Percentiles rank a stretch among this genome's conserved stretches.
These are phyloP conservation scores for Coemansia sp. DNA, from an alignment of 192 early-diverging fungal species.

Conservation along the genomic window DNA sequence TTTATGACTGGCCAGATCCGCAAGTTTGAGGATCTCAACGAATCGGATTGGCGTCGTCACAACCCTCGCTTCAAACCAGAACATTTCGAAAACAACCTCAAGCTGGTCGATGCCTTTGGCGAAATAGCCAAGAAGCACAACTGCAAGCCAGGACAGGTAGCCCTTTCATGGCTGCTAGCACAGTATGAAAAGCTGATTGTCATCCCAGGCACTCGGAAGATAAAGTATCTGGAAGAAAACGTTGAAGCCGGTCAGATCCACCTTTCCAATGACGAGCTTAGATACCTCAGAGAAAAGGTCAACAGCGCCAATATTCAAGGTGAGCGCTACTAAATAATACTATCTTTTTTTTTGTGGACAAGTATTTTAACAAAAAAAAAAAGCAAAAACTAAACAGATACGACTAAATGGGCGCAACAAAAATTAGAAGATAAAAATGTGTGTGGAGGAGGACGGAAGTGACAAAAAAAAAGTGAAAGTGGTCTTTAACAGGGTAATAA, in stretches of 20 bases:
- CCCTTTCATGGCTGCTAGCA: constrained; percentile 66
- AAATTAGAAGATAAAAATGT: neutral
- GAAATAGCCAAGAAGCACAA: constrained; percentile 58
- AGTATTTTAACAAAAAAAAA: neutral
- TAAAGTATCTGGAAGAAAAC: constrained; percentile 52
- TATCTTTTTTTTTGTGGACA: neutral
- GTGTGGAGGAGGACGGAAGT: neutral
- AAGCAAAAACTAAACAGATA: neutral
- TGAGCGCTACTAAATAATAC: constrained; percentile 22
- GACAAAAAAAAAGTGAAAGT: no score
- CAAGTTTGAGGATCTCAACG: constrained; percentile 58
- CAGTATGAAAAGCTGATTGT: constrained; percentile 56
- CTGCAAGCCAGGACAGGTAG: constrained; percentile 57
- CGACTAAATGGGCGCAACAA: neutral
- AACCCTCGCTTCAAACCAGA: constrained; percentile 64
- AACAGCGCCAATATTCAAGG: constrained; percentile 35
- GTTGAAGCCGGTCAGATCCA: constrained; percentile 32
- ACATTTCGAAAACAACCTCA: constrained; percentile 61
- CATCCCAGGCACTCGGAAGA: constrained; percentile 63
- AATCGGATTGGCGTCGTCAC: constrained; percentile 58
- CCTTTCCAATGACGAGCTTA: constrained; percentile 32
- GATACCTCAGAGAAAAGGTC: constrained; percentile 25
- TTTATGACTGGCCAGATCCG: constrained; percentile 66
- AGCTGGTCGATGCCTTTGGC: constrained; percentile 60
- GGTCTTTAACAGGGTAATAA: no score